These are phyloP conservation scores for Eremothecium gossypii DNA, from an alignment of 1,139 yeast genomes.

Conservation along the genomic window DNA sequence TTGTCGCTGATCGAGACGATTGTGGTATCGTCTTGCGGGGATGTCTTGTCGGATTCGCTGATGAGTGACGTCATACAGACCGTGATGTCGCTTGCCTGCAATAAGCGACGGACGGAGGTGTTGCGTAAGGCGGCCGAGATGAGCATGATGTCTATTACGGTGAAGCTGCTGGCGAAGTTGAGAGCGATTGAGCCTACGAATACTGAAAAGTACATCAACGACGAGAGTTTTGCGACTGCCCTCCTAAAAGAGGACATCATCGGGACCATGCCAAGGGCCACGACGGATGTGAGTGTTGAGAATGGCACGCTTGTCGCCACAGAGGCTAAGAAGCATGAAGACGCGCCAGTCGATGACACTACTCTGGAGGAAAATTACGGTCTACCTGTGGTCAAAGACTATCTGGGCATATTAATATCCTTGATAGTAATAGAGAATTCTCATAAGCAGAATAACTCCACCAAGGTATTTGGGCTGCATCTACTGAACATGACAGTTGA, in stretches of 20 bases:
- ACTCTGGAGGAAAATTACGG: slow-evolving; percentile 27
- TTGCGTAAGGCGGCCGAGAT: slow-evolving; percentile 84
- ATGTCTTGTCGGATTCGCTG: slow-evolving; percentile 64
- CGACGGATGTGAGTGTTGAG: neutral
- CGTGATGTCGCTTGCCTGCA: slow-evolving; percentile 85
- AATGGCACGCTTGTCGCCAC: neutral
- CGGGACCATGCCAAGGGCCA: slow-evolving; percentile 18
- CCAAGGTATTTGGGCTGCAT: slow-evolving; percentile 74
- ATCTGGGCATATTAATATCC: slow-evolving; percentile 65
- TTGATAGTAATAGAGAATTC: slow-evolving; percentile 77
- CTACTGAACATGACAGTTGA: slow-evolving; percentile 75
- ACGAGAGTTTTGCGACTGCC: slow-evolving; percentile 31
- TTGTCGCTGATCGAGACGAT: slow-evolving; percentile 64
- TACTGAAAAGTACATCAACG: slow-evolving; percentile 28
- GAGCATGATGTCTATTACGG: slow-evolving; percentile 64
- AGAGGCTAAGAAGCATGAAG: slow-evolving; percentile 3
- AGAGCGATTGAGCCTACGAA: slow-evolving; percentile 43
- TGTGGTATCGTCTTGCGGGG: slow-evolving; percentile 56
- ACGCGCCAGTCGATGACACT: neutral
- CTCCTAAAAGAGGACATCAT: slow-evolving; percentile 30
- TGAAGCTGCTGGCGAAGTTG: slow-evolving; percentile 56
- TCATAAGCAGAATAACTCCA: slow-evolving; percentile 77
- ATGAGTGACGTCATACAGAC: slow-evolving; percentile 87
- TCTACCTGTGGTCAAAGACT: slow-evolving; percentile 32
- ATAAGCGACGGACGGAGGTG: slow-evolving; percentile 84